Evolutionary conservation across 495 filamentous ascomycete species (phyloP), one percentile per base, ranked within the genome.

Genomic region (Penicillium coprophilum): DNA sequence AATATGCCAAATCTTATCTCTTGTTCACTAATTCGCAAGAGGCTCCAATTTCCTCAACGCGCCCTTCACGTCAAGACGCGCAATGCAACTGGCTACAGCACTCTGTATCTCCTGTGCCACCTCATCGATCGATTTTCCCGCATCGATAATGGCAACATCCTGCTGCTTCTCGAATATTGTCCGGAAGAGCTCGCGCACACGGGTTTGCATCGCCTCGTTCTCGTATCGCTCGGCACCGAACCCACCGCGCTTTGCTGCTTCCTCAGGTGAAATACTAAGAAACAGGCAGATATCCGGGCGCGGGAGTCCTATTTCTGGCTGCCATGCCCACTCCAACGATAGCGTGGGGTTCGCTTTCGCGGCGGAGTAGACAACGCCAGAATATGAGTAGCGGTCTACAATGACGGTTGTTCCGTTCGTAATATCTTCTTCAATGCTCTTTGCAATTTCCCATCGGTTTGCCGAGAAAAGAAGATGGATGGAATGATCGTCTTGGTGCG

Each of bases 401-500:
- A 98, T 80, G 9, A 98, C 80, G 0, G 85, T 96, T 41, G 74
- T 82, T 15, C 92, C 92, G 7, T 71, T 68, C 9, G 72, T 60
- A 21, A 96, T 80, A 40, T 85, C 80, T 10, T 77, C 53, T 44
- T 82, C 66, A 31, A 94, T 92, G 34, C 77, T 79, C 48, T 80
- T 85, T 68, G 81, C 86, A 54, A 85, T 71, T 72, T 98, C 95
- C 95, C 95, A 98, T 30, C 95, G 83, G 73, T 98, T 97, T 10
- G 94, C 91, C 30, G 90, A 92, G 77, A 97, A 98, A 20, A 97
- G 82, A 19, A 98, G 83, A 70, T 97, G 95, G 62, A 97, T 96
- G 7, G 86, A 87, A 66, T 96, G 92, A 70, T 96, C 94, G 54
- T 95, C 88, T 67, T 92, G 82, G 52, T 91, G 81, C 49, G 84